phyloP scores from a whole-genome alignment of 1,284 basidiomycete species.

The Cutaneotrichosporon mucoides region DNA sequence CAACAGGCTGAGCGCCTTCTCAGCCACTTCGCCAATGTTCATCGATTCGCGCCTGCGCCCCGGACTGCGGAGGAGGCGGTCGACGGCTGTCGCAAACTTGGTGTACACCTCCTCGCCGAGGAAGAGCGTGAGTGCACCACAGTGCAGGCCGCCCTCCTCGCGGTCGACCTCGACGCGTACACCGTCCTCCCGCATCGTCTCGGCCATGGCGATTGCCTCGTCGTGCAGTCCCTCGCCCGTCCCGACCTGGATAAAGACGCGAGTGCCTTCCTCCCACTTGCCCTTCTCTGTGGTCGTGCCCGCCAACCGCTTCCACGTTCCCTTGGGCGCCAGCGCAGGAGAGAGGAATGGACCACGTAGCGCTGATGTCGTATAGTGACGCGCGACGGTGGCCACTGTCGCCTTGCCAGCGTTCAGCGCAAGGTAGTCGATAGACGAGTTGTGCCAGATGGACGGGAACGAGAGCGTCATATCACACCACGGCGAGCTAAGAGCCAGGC shows the following conservation, averaged over 20 bases:
- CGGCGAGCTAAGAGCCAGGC: conserved; percentile 9
- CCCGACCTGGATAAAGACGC: background rate
- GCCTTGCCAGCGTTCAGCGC: background rate
- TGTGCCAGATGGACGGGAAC: background rate
- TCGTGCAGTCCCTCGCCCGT: background rate
- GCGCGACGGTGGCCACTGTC: background rate
- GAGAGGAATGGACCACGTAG: background rate
- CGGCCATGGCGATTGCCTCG: background rate
- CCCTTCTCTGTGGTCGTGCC: background rate
- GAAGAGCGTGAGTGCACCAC: background rate
- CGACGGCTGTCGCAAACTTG: background rate
- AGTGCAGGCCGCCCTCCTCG: conserved; percentile 1
- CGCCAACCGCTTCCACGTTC: conserved; percentile 15
- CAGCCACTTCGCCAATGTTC: background rate
- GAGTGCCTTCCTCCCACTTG: background rate
- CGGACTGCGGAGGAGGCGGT: background rate
- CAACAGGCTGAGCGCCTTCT: background rate
- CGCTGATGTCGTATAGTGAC: background rate
- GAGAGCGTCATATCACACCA: conserved; percentile 9
- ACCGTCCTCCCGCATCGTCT: background rate
- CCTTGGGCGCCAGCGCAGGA: background rate
- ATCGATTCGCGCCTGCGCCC: background rate
- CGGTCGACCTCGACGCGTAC: background rate
- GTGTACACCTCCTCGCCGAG: background rate
- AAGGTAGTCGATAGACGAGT: background rate